Evolutionary conservation across 768 basidiomycete genomes (phyloP), one percentile per base, ranked within the genome.

Genomic region (Mrakia blollopis): DNA sequence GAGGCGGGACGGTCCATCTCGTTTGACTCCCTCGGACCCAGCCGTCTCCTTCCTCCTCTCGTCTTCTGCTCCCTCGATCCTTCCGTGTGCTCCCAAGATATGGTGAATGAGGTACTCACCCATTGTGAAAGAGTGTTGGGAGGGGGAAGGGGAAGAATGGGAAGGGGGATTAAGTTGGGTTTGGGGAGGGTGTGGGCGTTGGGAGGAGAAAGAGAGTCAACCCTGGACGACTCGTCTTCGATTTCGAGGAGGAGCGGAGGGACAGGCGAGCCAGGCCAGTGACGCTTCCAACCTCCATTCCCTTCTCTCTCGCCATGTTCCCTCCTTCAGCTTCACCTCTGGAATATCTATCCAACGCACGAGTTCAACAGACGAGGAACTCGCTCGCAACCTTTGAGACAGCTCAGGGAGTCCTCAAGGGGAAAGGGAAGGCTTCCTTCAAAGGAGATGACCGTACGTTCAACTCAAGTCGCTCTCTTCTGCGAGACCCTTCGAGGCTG

Each of bases 381-480:
- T 30, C 73, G 6, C 73, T 74, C 28, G 28, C 39, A 3, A 74
- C 73, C 21, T 74, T 67, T 44, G 62, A 74, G n/a, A 32, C 61
- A 6, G 73, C 73, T 25, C 60, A 60, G 44, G 28, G 21, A 6
- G 39, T 30, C 6, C 63, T 74, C 41, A 74, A 74, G 63, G 73
- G 73, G 1, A 74, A 74, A 50, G 72, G 72, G 35, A 61, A 63
- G 52, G 61, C 73, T 23, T 23, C 57, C 50, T 65, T 39, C 62
- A 54, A 32, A 25, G 73, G 50, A 50, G 73, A 68, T 74, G 41
- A 63, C 41, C 18, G 50, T 74, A 30, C 25, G 23, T 71, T 44
- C 72, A 72, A 28, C 44, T 37, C 52, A n/a, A 23, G 11, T 28
- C 32, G n/a, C 71, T 21, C 50, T 18, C 30, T 18, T 13, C 72